Evolutionary conservation across 1,284 basidiomycete genomes (phyloP).

Genomic region (Cutaneotrichosporon daszewskae): DNA sequence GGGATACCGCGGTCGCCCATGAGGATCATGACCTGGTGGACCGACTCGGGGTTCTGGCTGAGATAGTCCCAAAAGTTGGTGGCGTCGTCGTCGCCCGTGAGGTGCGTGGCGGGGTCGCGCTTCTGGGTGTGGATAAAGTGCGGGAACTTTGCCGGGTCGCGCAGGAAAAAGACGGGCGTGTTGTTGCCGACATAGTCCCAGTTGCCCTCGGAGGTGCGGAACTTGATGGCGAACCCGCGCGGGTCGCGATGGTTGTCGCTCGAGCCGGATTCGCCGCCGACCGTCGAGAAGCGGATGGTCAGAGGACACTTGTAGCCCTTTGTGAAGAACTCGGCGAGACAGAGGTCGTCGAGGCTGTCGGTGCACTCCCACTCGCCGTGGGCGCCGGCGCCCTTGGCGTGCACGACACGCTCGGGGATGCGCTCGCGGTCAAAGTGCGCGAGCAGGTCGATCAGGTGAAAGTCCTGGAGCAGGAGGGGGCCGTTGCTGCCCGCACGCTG

Average conservation of each 20-base stretch:
- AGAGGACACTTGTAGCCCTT: conserved; percentile 62
- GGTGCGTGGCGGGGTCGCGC: conserved; percentile 54
- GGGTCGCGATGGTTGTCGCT: conserved; percentile 81
- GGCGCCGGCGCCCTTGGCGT: conserved; percentile 60
- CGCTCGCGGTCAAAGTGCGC: conserved; percentile 90
- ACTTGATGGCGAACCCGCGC: conserved; percentile 86
- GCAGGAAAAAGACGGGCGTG: conserved; percentile 61
- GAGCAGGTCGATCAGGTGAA: conserved; percentile 55
- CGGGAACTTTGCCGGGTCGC: conserved; percentile 49
- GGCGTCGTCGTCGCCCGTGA: conserved; percentile 35
- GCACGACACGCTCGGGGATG: conserved; percentile 83
- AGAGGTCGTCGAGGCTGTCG: conserved; percentile 72
- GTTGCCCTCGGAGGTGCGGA: conserved; percentile 81
- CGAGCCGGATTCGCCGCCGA: conserved; percentile 70
- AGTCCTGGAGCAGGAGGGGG: conserved; percentile 78
- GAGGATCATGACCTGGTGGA: conserved; percentile 71
- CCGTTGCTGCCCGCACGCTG: conserved; percentile 70
- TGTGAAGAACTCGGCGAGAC: conserved; percentile 66
- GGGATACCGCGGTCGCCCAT: conserved; percentile 67
- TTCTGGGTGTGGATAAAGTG: conserved; percentile 92
- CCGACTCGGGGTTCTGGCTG: conserved; percentile 82
- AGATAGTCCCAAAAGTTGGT: conserved; percentile 71
- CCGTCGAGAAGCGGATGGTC: conserved; percentile 50
- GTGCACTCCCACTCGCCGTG: conserved; percentile 87
- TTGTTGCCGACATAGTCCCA: conserved; percentile 85